Evolutionary conservation across 108 stramenopile genomes (phyloP), one percentile per base, ranked within the genome.

Genomic region (Cylindrotheca fusiformis): DNA sequence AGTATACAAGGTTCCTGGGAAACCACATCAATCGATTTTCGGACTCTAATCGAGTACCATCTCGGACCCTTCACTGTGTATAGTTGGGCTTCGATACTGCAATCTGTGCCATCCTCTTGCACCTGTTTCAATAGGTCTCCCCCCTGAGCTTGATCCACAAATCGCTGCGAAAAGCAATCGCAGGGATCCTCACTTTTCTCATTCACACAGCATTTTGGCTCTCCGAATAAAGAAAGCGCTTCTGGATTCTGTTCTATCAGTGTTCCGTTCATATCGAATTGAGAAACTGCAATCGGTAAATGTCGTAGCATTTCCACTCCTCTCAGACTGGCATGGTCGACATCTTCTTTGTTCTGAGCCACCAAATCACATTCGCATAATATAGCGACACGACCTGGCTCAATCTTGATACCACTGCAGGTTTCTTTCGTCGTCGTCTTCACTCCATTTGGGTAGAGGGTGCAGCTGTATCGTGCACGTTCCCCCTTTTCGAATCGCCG

Each of bases 231-330:
- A 5, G 18, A 22, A 24, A 32, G 14, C 1, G 63, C 74, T 51
- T 69, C 67, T 0, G 76, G 76, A 46, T 71, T 71, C 22, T 77
- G 69, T 21, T 65, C 29, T 12, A 77, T 12, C 14, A 77, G 19
- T 2, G 48, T 57, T n/a, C 76, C 70, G 2, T 77, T 18, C 55
- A 67, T 45, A 58, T 77, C 70, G 48, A 67, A 65, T 46, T 60
- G 65, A 60, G 65, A 65, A 5, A 67, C 65, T 3, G 70, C 56
- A 14, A 77, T 27, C 23, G 76, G 76, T 20, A 77, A 31, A 32
- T 66, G 70, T 36, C 66, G 65, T 1, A 77, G 33, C 52, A 60
- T 65, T 47, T 71, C 76, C 30, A 67, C 36, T 3, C 58, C 70
- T 30, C 76, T 24, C 27, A 64, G 29, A 14, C 54, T 56, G 21